These are phyloP conservation scores for Blepharisma stoltei DNA, from an alignment of 73 alveolate species.

Conservation along the genomic window DNA sequence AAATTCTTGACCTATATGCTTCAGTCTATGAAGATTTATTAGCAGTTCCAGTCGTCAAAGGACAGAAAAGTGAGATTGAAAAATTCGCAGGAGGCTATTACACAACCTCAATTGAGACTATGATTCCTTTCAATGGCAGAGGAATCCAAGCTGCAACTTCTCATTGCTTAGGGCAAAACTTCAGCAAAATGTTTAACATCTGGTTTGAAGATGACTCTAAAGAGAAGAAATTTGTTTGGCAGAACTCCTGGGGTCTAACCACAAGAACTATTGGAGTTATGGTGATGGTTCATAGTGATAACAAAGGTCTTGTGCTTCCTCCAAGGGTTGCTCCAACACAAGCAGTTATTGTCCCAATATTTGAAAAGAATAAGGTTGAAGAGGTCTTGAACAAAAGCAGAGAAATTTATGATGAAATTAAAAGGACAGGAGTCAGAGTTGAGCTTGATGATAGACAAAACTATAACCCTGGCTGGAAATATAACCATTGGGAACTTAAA, in stretches of 20 bases:
- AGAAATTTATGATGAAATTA: slow-evolving; percentile 51
- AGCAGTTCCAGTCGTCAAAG: slow-evolving; percentile 98
- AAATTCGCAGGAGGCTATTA: slow-evolving; percentile 98
- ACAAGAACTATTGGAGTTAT: slow-evolving; percentile 95
- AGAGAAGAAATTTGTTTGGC: slow-evolving; percentile 87
- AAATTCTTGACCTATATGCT: slow-evolving; percentile 91
- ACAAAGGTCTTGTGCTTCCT: slow-evolving; percentile 99
- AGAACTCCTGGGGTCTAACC: slow-evolving; percentile 99
- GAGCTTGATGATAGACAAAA: slow-evolving; percentile 92
- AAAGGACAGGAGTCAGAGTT: slow-evolving; percentile 75
- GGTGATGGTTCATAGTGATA: slow-evolving; percentile 98
- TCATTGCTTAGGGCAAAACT: slow-evolving; percentile 98
- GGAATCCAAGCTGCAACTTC: slow-evolving; percentile 99
- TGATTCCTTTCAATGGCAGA: slow-evolving; percentile 97
- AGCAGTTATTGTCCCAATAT: slow-evolving; percentile 95
- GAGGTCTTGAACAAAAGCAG: slow-evolving; percentile 60
- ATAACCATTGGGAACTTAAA: slow-evolving; percentile 98
- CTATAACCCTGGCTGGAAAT: slow-evolving; percentile 99
- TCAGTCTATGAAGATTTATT: slow-evolving; percentile 89
- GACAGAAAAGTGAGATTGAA: slow-evolving; percentile 96
- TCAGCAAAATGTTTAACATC: slow-evolving; percentile 97
- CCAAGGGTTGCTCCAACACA: slow-evolving; percentile 97
- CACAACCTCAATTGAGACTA: slow-evolving; percentile 95
- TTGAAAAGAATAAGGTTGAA: slow-evolving; percentile 71
- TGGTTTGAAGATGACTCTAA: slow-evolving; percentile 91